These are phyloP conservation scores for Trichosporon sp. DNA, from an alignment of 1,284 basidiomycete species.

Conservation along the genomic window DNA sequence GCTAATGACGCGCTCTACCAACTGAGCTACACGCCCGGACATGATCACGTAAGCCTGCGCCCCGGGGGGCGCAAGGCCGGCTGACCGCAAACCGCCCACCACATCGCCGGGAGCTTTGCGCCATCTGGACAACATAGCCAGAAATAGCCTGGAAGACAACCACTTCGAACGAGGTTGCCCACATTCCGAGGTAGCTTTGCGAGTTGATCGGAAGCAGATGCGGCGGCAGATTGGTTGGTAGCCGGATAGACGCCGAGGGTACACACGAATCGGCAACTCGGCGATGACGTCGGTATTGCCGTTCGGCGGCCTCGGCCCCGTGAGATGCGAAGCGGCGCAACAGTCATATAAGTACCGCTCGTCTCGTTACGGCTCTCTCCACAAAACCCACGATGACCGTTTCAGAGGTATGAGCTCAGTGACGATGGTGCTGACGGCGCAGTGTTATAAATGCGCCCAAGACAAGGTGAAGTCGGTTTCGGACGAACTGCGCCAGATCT, in stretches of 20 bases:
- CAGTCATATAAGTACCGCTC: no score
- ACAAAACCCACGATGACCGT: neutral
- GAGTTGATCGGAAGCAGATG: no score
- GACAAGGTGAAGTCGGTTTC: neutral
- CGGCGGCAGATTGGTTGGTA: neutral
- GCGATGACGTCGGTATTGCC: neutral
- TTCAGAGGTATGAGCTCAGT: neutral
- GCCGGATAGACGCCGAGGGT: neutral
- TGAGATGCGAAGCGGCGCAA: no score
- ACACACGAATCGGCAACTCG: neutral
- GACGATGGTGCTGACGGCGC: neutral
- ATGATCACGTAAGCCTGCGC: no score
- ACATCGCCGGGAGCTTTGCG: no score
- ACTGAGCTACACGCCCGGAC: no score
- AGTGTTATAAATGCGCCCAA: neutral
- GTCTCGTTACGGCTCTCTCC: no score
- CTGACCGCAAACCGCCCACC: no score
- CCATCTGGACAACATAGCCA: no score
- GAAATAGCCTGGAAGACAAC: no score
- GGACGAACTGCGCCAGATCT: slow-evolving; percentile 18
- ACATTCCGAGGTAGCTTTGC: neutral
- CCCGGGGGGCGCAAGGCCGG: no score
- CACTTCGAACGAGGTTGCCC: neutral
- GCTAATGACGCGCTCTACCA: no score
- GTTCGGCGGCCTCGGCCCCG: neutral